These are phyloP conservation scores for Phialophora expanda DNA, from an alignment of 2,329 filamentous ascomycete species.

Conservation along the genomic window DNA sequence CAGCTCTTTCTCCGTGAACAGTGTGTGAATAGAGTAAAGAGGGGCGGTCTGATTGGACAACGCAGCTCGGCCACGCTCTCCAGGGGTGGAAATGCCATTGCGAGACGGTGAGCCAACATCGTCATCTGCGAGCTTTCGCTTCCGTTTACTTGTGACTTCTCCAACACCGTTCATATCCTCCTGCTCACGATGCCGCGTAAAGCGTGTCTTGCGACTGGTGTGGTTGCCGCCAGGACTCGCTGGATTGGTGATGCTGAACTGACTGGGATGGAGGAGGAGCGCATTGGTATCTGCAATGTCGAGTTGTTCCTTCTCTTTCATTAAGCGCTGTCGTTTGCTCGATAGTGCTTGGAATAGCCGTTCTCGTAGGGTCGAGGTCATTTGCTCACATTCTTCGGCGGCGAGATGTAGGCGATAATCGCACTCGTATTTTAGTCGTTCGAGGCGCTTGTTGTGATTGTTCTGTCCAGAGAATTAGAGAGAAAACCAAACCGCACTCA, in stretches of 20 bases:
- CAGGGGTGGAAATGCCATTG: constrained; percentile 54
- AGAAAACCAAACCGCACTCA: constrained; percentile 7
- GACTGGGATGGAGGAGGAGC: constrained; percentile 67
- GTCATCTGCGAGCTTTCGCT: constrained; percentile 64
- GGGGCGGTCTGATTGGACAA: constrained; percentile 63
- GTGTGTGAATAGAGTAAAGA: constrained; percentile 65
- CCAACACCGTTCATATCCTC: constrained; percentile 57
- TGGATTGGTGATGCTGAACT: constrained; percentile 70
- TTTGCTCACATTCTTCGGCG: constrained; percentile 65
- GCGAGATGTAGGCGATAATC: constrained; percentile 66
- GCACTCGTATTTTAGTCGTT: constrained; percentile 62
- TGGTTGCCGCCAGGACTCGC: constrained; percentile 65
- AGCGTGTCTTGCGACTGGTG: constrained; percentile 66
- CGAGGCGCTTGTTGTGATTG: constrained; percentile 61
- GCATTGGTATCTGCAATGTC: constrained; percentile 71
- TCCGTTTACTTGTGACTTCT: constrained; percentile 60
- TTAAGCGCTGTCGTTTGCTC: constrained; percentile 61
- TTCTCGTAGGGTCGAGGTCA: constrained; percentile 65
- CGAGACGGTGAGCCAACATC: constrained; percentile 64
- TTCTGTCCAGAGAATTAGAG: constrained; percentile 50
- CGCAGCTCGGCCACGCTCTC: constrained; percentile 59
- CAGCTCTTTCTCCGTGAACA: constrained; percentile 72
- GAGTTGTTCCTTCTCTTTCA: constrained; percentile 70
- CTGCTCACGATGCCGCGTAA: constrained; percentile 62
- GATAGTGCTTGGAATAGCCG: constrained; percentile 64